Evolutionary conservation across 305 asterid genomes (phyloP), one percentile per base, ranked within the genome.

Genomic region (Plantago rigida): DNA sequence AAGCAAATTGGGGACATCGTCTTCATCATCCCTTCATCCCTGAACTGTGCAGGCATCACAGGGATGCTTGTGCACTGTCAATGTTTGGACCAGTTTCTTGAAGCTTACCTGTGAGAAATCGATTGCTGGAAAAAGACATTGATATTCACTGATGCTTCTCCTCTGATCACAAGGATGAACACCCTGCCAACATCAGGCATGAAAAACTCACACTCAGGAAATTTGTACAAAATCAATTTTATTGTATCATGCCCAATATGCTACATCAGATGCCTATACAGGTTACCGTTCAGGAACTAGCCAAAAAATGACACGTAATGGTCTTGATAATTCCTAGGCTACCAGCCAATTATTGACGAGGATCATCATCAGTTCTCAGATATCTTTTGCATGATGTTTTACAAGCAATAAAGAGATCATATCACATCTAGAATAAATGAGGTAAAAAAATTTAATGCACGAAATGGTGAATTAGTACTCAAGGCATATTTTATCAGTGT

Each of bases 91-190:
- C 50, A 71, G 51, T 51, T 31, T 65, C 65, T 52, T 58, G 26
- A 8, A 34, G 65, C 81, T 69, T 73, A 79, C 95, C 89, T 82
- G 72, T 15, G 95, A 83, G 73, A 89, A 86, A 69, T 89, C 95
- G 53, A 89, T 74, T 52, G 94, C 94, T 50, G 97, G 97, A 66
- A 86, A 86, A 63, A 86, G 87, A 74, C 70, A 60, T 69, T 83
- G 73, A 79, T 89, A 89, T 71, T 86, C 95, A n/a, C 85, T 77
- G 69, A 86, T 57, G 71, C 85, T 89, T 80, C 95, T 86, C 73
- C 97, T 78, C 83, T 74, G 76, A 73, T 89, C 97, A 68, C 97
- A 89, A 66, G 97, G 97, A 86, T 84, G 95, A 75, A 89, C 87
- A 69, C 97, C 97, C 97, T 89, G 81, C 74, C 66, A 57, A 36